Evolutionary conservation across 495 filamentous ascomycete genomes (phyloP), one percentile per base, ranked within the genome.

Genomic region (Acidomyces sp.): DNA sequence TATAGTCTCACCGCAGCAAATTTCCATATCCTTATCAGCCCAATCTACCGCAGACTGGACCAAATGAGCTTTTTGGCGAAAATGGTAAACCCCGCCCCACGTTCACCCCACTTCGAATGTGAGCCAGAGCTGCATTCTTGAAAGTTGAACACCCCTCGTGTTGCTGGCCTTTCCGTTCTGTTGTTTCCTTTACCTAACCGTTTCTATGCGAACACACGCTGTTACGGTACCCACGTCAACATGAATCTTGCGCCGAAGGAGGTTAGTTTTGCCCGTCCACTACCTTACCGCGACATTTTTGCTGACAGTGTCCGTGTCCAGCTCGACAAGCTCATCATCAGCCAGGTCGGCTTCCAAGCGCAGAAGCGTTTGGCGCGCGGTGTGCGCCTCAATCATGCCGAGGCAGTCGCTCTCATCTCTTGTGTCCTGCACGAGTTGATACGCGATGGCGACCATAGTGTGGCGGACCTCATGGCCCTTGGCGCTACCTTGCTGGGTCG

Each of bases 291-390:
- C 15, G 12, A 24, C 22, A 15, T 2, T 13, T 22, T 18, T 22
- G 15, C 27, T n/a, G 6, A 32, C 4, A 25, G 18, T 32, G 35
- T 23, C n/a, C 31, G 6, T 11, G 19, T 5, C 37, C 49, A 96
- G 92, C 66, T 96, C 51, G 90, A 97, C 68, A 97, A 97, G 74
- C 84, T 97, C 62, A 70, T 77, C 53, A 88, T 92, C 57, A 87
- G 86, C 21, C 86, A 94, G 55, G 62, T 92, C 34, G 90, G 92
- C 37, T 70, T 81, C 43, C 70, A 95, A 39, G 90, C 90, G 41
- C 90, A 97, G 66, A 70, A 75, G 28, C 76, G 90, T 39, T 77
- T 97, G 27, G 90, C 90, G 31, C 69, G 90, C 43, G 90, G 90
- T 37, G 74, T 95, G 21, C 78, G 74, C 48, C 64, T 97, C 50